Conservation (phyloP, 2,329 filamentous ascomycete genomes). For the Penicillium digitatum region DNA sequence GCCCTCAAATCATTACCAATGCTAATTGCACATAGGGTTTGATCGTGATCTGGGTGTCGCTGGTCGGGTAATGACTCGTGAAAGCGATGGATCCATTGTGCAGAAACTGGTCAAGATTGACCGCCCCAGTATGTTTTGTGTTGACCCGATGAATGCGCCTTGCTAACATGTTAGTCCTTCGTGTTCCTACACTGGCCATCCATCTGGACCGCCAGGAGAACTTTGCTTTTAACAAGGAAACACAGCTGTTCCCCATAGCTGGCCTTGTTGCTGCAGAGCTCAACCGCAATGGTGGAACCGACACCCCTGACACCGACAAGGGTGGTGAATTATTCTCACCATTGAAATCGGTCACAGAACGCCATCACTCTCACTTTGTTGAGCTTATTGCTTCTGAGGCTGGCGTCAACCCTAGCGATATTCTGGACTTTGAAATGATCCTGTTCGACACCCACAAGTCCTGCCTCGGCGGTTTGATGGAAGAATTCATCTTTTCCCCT, state of each 20-base stretch:
- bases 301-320: constrained; percentile 36
- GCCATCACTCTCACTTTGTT: constrained; percentile 84
- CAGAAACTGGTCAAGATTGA: constrained; percentile 88
- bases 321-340: constrained; percentile 68
- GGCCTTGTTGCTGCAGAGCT: constrained; percentile 84
- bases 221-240: constrained; percentile 96
- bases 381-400: constrained; percentile 79
- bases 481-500: constrained; percentile 95
- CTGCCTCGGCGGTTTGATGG: constrained; percentile 79
- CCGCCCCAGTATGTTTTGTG: constrained; percentile 58
- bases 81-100: constrained; percentile 67
- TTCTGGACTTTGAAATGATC: constrained; percentile 94
- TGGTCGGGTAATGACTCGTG: constrained; percentile 77
- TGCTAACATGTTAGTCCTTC: constrained; percentile 54
- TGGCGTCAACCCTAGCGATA: constrained; percentile 63
- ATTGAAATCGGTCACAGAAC: constrained; percentile 69
- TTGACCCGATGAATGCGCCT: background rate
- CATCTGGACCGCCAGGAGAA: constrained; percentile 82
- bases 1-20: background rate
- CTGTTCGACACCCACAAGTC: constrained; percentile 94
- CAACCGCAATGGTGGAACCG: constrained; percentile 62
- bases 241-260: constrained; percentile 87
- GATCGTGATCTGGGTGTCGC: constrained; percentile 90
- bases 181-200: constrained; percentile 90
- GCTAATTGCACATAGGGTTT: constrained; percentile 58